phyloP scores from a whole-genome alignment of 306 rosid genomes.

The Corylus heterophylla region DNA sequence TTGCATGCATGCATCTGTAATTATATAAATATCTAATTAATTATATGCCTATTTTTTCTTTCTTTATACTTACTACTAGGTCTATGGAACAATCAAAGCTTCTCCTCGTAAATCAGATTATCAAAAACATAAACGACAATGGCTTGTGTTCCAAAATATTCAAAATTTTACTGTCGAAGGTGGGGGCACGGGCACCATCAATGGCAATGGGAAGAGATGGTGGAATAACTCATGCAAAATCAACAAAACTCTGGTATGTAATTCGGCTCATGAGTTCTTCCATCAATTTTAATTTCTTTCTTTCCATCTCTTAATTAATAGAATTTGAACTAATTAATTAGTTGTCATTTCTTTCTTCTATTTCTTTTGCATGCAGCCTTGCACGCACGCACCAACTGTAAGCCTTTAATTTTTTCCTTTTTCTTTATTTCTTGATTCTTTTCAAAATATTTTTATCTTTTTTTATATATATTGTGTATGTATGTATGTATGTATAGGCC shows the following conservation, averaged over 20 bases:
- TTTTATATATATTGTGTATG: too few relatives aligned
- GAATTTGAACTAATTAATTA: neutral
- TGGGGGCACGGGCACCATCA: slow-evolving; percentile 64
- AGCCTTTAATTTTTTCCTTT: slow-evolving; percentile 17
- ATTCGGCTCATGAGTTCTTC: neutral
- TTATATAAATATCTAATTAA: neutral
- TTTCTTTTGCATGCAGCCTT: slow-evolving; percentile 51
- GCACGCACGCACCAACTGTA: slow-evolving; percentile 73
- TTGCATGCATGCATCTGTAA: neutral
- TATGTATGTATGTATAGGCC: slow-evolving; percentile 42
- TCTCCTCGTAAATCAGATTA: slow-evolving; percentile 54
- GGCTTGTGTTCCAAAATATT: slow-evolving; percentile 56
- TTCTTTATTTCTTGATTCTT: too few relatives aligned
- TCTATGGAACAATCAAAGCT: slow-evolving; percentile 69
- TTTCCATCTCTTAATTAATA: neutral
- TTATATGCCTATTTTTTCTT: neutral
- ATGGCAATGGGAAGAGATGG: slow-evolving; percentile 85
- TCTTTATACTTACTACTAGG: slow-evolving; percentile 26
- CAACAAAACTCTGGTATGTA: slow-evolving; percentile 52
- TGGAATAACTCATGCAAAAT: slow-evolving; percentile 83
- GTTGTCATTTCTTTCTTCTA: neutral
- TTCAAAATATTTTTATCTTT: too few relatives aligned
- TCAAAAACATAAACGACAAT: slow-evolving; percentile 31
- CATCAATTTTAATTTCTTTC: neutral
- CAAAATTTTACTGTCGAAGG: slow-evolving; percentile 56